Evolutionary conservation across 2,329 filamentous ascomycete genomes (phyloP).

Genomic region (Botryotinia calthae): DNA sequence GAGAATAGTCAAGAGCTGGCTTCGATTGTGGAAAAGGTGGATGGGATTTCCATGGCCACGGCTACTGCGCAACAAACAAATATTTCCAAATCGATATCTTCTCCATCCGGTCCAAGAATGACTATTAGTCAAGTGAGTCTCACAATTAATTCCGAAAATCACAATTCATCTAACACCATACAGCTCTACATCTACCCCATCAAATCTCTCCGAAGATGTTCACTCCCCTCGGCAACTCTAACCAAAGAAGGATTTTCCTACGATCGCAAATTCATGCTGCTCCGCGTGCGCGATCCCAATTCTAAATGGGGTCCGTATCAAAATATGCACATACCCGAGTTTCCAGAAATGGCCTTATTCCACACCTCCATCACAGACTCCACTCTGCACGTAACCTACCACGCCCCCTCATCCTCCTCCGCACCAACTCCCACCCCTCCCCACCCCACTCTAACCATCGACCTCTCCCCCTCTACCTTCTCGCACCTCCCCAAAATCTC

Average conservation of each 20-base stretch:
- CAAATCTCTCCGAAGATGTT: constrained; percentile 65
- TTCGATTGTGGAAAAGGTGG: background rate
- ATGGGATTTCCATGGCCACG: background rate
- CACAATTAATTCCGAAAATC: no score
- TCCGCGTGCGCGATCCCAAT: constrained; percentile 45
- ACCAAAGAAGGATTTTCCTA: constrained; percentile 61
- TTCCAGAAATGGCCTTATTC: constrained; percentile 63
- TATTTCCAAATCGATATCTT: background rate
- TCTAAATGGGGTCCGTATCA: constrained; percentile 41
- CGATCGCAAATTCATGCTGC: constrained; percentile 71
- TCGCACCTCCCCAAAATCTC: constrained; percentile 47
- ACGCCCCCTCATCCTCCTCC: constrained; percentile 28
- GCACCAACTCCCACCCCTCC: constrained; percentile 1
- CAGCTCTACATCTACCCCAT: constrained; percentile 72
- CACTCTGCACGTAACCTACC: constrained; percentile 45
- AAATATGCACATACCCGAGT: constrained; percentile 59
- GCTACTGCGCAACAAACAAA: background rate
- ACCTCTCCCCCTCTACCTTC: constrained; percentile 51
- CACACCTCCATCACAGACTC: constrained; percentile 50
- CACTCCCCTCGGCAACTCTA: constrained; percentile 52
- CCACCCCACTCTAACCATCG: constrained; percentile 48
- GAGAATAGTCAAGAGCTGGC: background rate
- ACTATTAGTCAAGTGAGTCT: constrained; percentile 14
- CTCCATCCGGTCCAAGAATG: constrained; percentile 7
- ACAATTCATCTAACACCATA: background rate